Conservation (phyloP, 768 basidiomycete genomes). For the Lactarius sp. region DNA sequence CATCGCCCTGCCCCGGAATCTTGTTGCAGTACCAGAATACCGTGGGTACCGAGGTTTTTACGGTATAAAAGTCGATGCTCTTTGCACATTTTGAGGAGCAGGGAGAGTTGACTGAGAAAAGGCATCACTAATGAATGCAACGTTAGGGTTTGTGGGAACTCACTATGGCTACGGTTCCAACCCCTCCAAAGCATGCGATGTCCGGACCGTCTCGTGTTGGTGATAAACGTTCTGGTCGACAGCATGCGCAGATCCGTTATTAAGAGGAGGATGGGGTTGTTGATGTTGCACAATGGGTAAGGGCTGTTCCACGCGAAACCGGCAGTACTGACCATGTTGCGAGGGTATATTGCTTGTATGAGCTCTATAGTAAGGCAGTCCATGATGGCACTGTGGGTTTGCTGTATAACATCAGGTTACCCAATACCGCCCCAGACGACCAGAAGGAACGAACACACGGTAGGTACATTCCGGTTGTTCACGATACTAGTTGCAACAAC, state of each 20-base stretch:
- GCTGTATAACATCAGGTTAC: background rate
- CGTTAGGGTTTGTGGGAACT: background rate
- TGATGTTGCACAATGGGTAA: background rate
- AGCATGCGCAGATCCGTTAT: background rate
- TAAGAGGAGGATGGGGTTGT: background rate
- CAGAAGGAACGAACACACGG: constrained; percentile 1
- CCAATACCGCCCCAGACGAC: background rate
- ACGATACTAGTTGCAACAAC: background rate
- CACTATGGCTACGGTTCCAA: background rate
- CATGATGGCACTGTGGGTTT: background rate
- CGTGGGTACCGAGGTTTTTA: background rate
- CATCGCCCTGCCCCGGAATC: background rate
- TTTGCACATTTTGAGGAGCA: background rate
- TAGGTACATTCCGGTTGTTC: background rate
- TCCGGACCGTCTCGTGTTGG: background rate
- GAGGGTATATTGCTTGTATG: background rate
- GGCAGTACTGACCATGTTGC: background rate
- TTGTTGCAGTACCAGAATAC: background rate
- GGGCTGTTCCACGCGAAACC: background rate
- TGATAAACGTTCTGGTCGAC: background rate
- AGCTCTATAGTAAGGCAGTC: background rate
- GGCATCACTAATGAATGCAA: background rate
- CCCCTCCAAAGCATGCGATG: background rate
- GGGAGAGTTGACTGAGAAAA: background rate
- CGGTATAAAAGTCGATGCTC: background rate